Percentiles rank a stretch among this genome's conserved stretches.
These are phyloP conservation scores for Tetrahymena malaccensis DNA, from an alignment of 73 alveolate genomes.

Conservation along the genomic window DNA sequence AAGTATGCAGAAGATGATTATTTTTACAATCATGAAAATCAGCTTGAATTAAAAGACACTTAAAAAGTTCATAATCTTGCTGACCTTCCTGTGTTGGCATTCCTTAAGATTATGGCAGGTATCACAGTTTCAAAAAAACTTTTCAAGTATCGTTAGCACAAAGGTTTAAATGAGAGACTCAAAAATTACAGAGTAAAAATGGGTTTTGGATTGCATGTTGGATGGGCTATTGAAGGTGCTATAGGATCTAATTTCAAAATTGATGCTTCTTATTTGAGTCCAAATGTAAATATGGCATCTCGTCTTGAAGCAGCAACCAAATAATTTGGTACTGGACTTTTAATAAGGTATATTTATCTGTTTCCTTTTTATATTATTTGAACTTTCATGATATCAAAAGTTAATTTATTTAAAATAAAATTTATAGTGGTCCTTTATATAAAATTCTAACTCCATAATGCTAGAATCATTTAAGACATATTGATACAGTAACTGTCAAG, in stretches of 20 bases:
- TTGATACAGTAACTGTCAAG: constrained; percentile 82
- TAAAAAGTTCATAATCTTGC: constrained; percentile 50
- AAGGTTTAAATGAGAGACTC: constrained; percentile 62
- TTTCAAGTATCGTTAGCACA: constrained; percentile 62
- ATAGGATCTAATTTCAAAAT: constrained; percentile 85
- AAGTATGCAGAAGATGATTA: constrained; percentile 58
- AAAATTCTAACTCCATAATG: constrained; percentile 52
- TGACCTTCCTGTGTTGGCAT: constrained; percentile 70
- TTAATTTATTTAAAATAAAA: background rate
- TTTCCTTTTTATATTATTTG: background rate
- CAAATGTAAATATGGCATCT: constrained; percentile 92
- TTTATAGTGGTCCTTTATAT: constrained; percentile 48
- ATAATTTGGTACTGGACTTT: constrained; percentile 56
- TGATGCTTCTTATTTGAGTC: constrained; percentile 91
- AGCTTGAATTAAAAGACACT: constrained; percentile 39
- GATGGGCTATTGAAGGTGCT: constrained; percentile 97
- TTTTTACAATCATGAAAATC: constrained; percentile 18
- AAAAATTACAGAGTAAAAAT: constrained; percentile 77
- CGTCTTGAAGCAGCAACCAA: constrained; percentile 91
- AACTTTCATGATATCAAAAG: background rate
- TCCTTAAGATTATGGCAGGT: constrained; percentile 61
- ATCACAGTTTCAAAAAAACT: constrained; percentile 51
- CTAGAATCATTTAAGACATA: constrained; percentile 51
- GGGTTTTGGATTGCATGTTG: constrained; percentile 92
- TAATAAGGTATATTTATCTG: constrained; percentile 13